Evolutionary conservation across 371 early-diverging fungal genomes (phyloP).

Genomic region (Apophysomyces sp.): DNA sequence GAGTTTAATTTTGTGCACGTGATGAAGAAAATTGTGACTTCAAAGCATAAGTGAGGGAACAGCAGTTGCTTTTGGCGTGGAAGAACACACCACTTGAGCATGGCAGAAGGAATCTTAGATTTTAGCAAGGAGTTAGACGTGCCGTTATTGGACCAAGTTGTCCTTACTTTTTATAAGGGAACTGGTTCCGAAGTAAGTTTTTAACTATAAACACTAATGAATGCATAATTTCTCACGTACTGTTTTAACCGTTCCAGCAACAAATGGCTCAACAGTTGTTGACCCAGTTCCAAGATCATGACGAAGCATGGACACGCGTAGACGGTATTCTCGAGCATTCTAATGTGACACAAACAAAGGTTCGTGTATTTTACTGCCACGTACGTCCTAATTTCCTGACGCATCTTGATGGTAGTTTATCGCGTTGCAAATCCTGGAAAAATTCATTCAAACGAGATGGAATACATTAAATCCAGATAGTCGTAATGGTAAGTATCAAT

Average conservation of each 20-base stretch:
- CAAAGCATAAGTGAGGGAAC: not conserved
- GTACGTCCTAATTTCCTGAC: not conserved
- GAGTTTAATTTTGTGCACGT: not conserved
- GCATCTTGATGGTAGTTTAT: constrained; percentile 70
- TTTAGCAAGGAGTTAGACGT: constrained; percentile 89
- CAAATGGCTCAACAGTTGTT: constrained; percentile 78
- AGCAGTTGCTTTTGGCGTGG: not conserved
- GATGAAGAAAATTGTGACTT: constrained; percentile 1
- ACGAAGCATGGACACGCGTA: constrained; percentile 96
- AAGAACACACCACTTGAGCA: constrained; percentile 7
- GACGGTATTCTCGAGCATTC: constrained; percentile 94
- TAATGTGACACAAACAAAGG: constrained; percentile 84
- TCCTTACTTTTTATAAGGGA: constrained; percentile 72
- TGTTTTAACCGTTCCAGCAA: constrained; percentile 51
- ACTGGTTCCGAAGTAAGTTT: constrained; percentile 70
- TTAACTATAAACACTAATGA: not conserved
- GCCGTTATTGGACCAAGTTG: constrained; percentile 86
- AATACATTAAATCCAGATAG: constrained; percentile 90
- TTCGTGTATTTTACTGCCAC: constrained; percentile 28
- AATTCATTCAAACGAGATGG: constrained; percentile 97
- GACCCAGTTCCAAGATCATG: constrained; percentile 96
- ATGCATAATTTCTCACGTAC: not conserved
- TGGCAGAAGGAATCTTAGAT: constrained; percentile 80
- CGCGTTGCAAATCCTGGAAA: constrained; percentile 96
- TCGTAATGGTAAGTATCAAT: constrained; percentile 69